Percentiles rank a stretch among this genome's conserved stretches.
Evolutionary conservation across 2,329 filamentous ascomycete genomes (phyloP).

Genomic region (Fusarium napiforme): DNA sequence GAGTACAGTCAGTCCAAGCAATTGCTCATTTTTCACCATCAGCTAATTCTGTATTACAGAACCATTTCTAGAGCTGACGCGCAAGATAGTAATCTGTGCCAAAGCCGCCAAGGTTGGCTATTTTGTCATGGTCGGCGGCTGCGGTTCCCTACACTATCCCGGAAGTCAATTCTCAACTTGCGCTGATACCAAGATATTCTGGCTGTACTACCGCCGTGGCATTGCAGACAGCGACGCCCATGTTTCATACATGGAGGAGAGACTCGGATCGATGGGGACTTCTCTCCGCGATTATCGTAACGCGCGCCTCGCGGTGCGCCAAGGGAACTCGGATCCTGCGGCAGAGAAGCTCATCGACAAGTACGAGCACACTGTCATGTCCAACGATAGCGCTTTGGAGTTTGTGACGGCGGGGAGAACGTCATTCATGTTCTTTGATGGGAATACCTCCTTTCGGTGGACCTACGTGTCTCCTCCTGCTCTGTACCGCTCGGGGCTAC

Average conservation of each 20-base stretch:
- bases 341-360: neutral
- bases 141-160: neutral
- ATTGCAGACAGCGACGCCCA: slow-evolving; percentile 19
- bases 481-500: slow-evolving; percentile 12
- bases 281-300: neutral
- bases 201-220: slow-evolving; percentile 3
- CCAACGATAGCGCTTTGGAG: neutral
- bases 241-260: slow-evolving; percentile 20
- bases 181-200: slow-evolving; percentile 13
- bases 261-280: slow-evolving; percentile 1
- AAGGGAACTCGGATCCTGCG: neutral
- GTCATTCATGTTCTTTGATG: slow-evolving; percentile 13
- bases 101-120: slow-evolving; percentile 10
- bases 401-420: slow-evolving; percentile 13
- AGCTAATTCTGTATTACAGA: neutral
- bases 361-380: neutral
- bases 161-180: neutral
- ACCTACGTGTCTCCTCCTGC: slow-evolving; percentile 14
- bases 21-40: neutral
- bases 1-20: neutral
- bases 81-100: slow-evolving; percentile 7
- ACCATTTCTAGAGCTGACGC: neutral
- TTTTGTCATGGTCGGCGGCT: slow-evolving; percentile 19
- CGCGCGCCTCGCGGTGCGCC: neutral
- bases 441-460: slow-evolving; percentile 19